Percentiles rank a stretch among this genome's conserved stretches.
phyloP scores from a whole-genome alignment of 2,329 filamentous ascomycete species.

The Diaporthe caulivora region DNA sequence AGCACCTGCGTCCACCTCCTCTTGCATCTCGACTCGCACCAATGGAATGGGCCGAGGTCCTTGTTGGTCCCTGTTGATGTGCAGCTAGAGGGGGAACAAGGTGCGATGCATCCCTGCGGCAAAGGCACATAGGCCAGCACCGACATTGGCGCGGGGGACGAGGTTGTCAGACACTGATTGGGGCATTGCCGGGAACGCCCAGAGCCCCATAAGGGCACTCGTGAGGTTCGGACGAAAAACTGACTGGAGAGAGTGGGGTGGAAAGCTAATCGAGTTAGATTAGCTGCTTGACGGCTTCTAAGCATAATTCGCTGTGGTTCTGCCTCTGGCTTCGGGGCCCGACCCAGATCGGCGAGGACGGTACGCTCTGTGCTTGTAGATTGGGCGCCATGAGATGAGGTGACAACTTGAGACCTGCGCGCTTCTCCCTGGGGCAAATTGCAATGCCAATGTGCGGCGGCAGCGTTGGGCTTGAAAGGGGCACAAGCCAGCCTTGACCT shows the following conservation, averaged over 20 bases:
- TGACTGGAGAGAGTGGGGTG: conserved; percentile 23
- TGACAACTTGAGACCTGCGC: conserved; percentile 6
- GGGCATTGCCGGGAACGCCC: conserved; percentile 31
- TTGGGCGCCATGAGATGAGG: conserved; percentile 22
- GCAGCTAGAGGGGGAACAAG: conserved; percentile 34
- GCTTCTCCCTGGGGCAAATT: conserved; percentile 17
- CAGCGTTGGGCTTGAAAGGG: conserved; percentile 5
- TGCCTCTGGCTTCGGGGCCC: conserved; percentile 3
- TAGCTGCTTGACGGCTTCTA: conserved; percentile 1
- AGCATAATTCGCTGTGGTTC: conserved; percentile 26
- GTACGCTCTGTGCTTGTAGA: conserved; percentile 4
- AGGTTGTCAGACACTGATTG: conserved; percentile 37
- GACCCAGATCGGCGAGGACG: conserved; percentile 4
- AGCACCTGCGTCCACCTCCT: conserved; percentile 36
- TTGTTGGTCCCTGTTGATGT: conserved; percentile 32
- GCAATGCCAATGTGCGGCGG: background rate
- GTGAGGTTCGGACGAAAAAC: conserved; percentile 33
- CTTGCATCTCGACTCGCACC: conserved; percentile 35
- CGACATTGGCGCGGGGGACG: conserved; percentile 35
- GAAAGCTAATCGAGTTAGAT: conserved; percentile 27
- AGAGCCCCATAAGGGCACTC: conserved; percentile 16
- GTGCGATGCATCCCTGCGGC: conserved; percentile 36
- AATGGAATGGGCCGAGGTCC: conserved; percentile 36
- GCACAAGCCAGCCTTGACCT: conserved; percentile 7
- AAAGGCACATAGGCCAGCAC: conserved; percentile 22